Evolutionary conservation across 1,284 basidiomycete species (phyloP).

Genomic region (Neolentinus lepideus): DNA sequence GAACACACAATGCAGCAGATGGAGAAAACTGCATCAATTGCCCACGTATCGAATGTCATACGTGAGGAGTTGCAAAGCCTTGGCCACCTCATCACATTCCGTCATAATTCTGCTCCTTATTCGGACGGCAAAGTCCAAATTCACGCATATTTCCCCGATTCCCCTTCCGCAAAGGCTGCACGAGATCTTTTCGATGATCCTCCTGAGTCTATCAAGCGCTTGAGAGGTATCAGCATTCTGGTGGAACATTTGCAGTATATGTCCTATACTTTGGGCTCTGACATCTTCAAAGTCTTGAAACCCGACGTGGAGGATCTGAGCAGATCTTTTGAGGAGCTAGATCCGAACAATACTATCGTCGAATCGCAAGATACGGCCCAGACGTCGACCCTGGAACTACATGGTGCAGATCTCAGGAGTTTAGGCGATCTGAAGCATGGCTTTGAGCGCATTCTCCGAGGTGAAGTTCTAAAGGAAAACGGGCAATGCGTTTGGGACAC

Average conservation of each 20-base stretch:
- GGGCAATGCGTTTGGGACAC: constrained; percentile 53
- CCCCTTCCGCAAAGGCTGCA: constrained; percentile 41
- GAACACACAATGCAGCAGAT: constrained; percentile 43
- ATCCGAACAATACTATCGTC: neutral
- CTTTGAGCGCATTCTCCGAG: constrained; percentile 51
- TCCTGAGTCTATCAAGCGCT: constrained; percentile 10
- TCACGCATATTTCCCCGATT: constrained; percentile 45
- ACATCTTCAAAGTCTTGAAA: constrained; percentile 24
- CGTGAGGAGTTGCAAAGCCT: constrained; percentile 28
- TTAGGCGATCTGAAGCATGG: constrained; percentile 47
- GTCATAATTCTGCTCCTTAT: constrained; percentile 44
- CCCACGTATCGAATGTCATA: constrained; percentile 32
- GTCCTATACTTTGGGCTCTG: constrained; percentile 29
- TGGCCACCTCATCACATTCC: constrained; percentile 35
- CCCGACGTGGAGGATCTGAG: constrained; percentile 18
- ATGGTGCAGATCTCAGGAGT: constrained; percentile 32
- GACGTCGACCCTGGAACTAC: neutral
- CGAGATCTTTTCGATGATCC: constrained; percentile 37
- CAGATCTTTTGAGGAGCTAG: neutral
- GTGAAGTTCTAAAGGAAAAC: constrained; percentile 45
- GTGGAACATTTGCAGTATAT: constrained; percentile 34
- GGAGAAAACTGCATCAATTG: constrained; percentile 37
- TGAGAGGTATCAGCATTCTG: neutral
- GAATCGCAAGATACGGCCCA: neutral
- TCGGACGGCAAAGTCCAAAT: constrained; percentile 37